Evolutionary conservation across 148 eudicot genomes (phyloP), one percentile per base, ranked within the genome.

Genomic region (Agrostemma githago): DNA sequence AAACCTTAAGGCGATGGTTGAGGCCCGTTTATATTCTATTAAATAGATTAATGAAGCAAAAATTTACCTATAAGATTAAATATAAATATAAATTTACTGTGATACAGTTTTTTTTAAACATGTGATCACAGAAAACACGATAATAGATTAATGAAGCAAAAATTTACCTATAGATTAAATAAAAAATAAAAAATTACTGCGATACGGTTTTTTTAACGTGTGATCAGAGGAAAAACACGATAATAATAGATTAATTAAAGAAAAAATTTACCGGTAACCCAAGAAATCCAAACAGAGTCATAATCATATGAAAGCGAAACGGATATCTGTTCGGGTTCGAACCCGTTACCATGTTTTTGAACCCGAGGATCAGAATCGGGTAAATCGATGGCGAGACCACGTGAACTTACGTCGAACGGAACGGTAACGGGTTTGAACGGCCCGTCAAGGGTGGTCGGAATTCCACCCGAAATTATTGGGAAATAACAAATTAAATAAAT

Each of bases 261-360:
- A 54, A 58, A 58, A 37, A 37, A 51, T 11, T 15, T 61, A 94
- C 98, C 98, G 61, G 98, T 94, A 68, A 94, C 82, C 98, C 98
- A 94, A 59, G 98, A 89, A 80, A 94, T 87, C 96, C 96, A 94
- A 77, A 92, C 88, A 16, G 98, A 92, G 81, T 91, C 86, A 80
- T 87, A 74, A 79, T 86, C 79, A 16, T 86, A 66, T 6, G 98
- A 94, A 5, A 94, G 92, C 6, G 98, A 86, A 9, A 94, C 82
- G 0, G 93, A 91, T 63, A 94, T 90, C 73, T 94, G 98, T 74
- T 94, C 98, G 54, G 98, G 98, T 62, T 87, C 75, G 67, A 86
- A 88, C 26, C 90, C 98, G 10, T 73, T 62, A 39, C 81, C 97
- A 20, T 11, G 83, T 51, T 92, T 88, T 46, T 78, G 86, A 71